Evolutionary conservation across 1,139 yeast genomes (phyloP).

Genomic region (Taphrina pruni): DNA sequence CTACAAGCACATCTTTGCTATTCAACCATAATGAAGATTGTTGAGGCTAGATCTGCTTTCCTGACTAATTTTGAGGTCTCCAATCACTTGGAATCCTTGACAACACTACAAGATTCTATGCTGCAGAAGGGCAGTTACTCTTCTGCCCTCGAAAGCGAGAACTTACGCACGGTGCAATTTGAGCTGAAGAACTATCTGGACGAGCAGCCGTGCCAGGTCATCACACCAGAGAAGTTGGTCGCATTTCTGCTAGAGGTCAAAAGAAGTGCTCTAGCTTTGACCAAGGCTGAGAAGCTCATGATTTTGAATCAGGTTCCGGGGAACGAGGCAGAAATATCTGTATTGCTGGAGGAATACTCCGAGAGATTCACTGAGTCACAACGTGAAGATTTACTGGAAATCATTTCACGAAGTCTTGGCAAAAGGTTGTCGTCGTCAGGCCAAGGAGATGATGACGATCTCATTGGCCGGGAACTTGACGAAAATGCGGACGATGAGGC

Average conservation of each 20-base stretch:
- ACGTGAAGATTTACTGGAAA: constrained; percentile 15
- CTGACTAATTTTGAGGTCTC: constrained; percentile 41
- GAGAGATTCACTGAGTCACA: constrained; percentile 39
- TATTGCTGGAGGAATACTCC: constrained; percentile 40
- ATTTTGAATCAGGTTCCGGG: constrained; percentile 39
- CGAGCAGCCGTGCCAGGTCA: constrained; percentile 16
- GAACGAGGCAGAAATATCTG: constrained; percentile 38
- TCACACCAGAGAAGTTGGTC: constrained; percentile 9
- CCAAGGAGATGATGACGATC: not conserved
- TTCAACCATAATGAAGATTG: constrained; percentile 29
- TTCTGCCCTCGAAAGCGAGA: constrained; percentile 37
- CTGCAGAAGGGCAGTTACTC: constrained; percentile 30
- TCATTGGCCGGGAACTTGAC: not conserved
- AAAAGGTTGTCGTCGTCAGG: constrained; percentile 18
- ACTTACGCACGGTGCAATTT: constrained; percentile 42
- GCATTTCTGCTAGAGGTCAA: constrained; percentile 11
- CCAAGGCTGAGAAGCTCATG: constrained; percentile 43
- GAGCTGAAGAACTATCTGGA: constrained; percentile 35
- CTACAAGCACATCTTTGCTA: not conserved
- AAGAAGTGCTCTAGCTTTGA: constrained; percentile 10
- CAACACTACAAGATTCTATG: constrained; percentile 31
- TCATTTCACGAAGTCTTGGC: constrained; percentile 23
- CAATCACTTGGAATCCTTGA: constrained; percentile 33
- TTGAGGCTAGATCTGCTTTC: constrained; percentile 39
- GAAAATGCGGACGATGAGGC: constrained; percentile 7